Percentiles rank a stretch among this genome's conserved stretches.
These are phyloP conservation scores for Porodaedalea pini DNA, from an alignment of 1,284 basidiomycete species.

Conservation along the genomic window DNA sequence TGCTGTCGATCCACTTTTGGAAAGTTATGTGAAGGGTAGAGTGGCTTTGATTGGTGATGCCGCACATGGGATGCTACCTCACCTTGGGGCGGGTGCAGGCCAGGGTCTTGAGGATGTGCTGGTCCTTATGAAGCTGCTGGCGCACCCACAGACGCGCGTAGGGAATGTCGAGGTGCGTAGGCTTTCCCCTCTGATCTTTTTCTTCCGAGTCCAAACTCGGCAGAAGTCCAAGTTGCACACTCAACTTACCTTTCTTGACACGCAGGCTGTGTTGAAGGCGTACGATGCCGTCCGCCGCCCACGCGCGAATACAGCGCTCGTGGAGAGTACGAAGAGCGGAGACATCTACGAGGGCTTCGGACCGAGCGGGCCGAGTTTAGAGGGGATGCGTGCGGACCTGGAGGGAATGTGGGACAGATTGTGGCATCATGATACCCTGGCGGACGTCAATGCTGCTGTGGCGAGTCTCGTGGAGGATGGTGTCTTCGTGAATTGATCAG, in stretches of 20 bases:
- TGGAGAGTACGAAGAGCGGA: slow-evolving; percentile 38
- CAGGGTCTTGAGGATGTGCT: slow-evolving; percentile 62
- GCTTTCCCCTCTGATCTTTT: background rate
- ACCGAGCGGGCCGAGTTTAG: slow-evolving; percentile 22
- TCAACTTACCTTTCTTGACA: background rate
- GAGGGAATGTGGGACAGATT: slow-evolving; percentile 7
- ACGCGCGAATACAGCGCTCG: slow-evolving; percentile 44
- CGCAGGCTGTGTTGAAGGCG: slow-evolving; percentile 39
- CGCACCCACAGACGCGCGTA: slow-evolving; percentile 40
- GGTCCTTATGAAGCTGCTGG: slow-evolving; percentile 46
- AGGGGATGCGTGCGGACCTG: slow-evolving; percentile 23
- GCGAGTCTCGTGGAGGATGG: background rate
- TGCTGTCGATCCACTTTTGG: slow-evolving; percentile 45
- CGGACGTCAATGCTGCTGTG: slow-evolving; percentile 5
- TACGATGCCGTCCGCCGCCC: slow-evolving; percentile 45
- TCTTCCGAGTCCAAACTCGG: too few species aligned
- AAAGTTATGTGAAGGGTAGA: slow-evolving; percentile 42
- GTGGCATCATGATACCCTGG: slow-evolving; percentile 19
- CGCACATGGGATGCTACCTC: slow-evolving; percentile 58
- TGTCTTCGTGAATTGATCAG: background rate
- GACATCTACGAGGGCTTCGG: slow-evolving; percentile 30
- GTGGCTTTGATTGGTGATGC: slow-evolving; percentile 61
- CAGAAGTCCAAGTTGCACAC: background rate
- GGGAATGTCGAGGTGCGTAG: slow-evolving; percentile 45
- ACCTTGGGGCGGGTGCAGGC: slow-evolving; percentile 60